These are phyloP conservation scores for Aureobasidium melanogenum DNA, from an alignment of 2,329 filamentous ascomycete species.

Conservation along the genomic window DNA sequence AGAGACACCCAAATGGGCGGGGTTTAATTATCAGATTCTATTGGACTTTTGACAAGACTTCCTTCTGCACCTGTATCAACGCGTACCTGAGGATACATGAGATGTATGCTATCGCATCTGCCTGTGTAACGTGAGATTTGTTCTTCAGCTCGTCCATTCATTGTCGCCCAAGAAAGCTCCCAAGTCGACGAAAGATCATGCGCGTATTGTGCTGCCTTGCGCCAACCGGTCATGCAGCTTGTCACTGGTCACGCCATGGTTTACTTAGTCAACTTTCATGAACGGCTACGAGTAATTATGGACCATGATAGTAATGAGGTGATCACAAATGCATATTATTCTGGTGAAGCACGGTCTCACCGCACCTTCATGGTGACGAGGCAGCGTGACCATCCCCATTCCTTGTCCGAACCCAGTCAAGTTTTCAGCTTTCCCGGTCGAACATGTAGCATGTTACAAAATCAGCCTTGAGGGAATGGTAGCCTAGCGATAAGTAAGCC, in stretches of 20 bases:
- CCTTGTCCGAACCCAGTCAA: neutral
- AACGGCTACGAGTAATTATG: slow-evolving; percentile 6
- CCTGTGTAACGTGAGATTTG: slow-evolving; percentile 4
- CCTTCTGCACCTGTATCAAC: neutral
- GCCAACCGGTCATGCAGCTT: slow-evolving; percentile 9
- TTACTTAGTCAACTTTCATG: neutral
- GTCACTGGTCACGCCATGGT: slow-evolving; percentile 11
- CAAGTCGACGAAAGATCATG: neutral
- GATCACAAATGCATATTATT: slow-evolving; percentile 6
- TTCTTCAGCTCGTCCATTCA: neutral
- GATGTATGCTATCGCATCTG: neutral
- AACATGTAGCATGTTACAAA: slow-evolving; percentile 6
- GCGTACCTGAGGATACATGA: neutral
- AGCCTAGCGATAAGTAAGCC: neutral
- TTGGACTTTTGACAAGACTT: neutral
- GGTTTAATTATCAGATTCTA: neutral
- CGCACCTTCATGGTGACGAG: slow-evolving; percentile 5
- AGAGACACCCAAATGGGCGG: neutral
- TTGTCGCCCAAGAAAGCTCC: neutral
- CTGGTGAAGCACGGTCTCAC: slow-evolving; percentile 5
- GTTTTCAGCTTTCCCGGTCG: neutral
- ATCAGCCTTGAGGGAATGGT: neutral
- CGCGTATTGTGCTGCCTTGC: slow-evolving; percentile 6
- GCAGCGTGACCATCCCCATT: slow-evolving; percentile 3
- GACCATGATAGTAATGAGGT: neutral